Evolutionary conservation across 163 green algal genomes (phyloP).

Genomic region (Trebouxiophyceae sp.): DNA sequence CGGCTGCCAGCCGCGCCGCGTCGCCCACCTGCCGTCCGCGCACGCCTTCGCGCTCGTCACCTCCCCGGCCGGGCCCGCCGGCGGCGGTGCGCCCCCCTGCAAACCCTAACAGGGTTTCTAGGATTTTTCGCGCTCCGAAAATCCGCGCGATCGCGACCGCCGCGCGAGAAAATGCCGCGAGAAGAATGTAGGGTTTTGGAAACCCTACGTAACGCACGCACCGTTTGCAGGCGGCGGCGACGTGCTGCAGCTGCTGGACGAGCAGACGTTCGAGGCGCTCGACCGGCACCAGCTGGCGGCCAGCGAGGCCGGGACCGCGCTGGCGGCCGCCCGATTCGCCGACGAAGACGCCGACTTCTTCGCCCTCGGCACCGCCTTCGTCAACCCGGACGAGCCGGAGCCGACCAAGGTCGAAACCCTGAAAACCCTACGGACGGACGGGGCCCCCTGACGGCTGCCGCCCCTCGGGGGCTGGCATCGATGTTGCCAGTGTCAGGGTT

Average conservation of each 20-base stretch:
- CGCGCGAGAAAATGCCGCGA: too few relatives aligned
- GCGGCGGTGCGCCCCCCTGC: too few relatives aligned
- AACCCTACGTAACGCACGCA: too few relatives aligned
- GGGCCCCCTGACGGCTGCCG: too few relatives aligned
- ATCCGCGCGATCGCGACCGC: too few relatives aligned
- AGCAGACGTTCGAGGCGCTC: slow-evolving; percentile 83
- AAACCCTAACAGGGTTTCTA: too few relatives aligned
- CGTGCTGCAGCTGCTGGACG: slow-evolving; percentile 74
- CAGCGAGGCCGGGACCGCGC: slow-evolving; percentile 58
- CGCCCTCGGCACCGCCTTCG: slow-evolving; percentile 78
- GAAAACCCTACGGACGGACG: too few relatives aligned
- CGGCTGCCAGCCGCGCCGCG: slow-evolving; percentile 82
- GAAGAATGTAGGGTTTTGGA: not conserved
- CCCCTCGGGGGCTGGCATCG: too few relatives aligned
- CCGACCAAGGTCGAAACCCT: slow-evolving; percentile 74
- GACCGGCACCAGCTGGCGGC: slow-evolving; percentile 53
- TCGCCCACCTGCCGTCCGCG: slow-evolving; percentile 71
- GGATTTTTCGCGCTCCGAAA: too few relatives aligned
- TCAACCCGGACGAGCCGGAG: slow-evolving; percentile 69
- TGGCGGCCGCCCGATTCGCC: slow-evolving; percentile 47
- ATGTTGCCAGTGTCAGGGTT: too few relatives aligned
- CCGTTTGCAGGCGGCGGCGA: slow-evolving; percentile 15
- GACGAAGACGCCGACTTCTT: slow-evolving; percentile 60
- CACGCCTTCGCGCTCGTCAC: slow-evolving; percentile 28
- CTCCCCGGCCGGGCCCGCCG: too few relatives aligned